Evolutionary conservation across 805 yeast genomes (phyloP).

Genomic region (Candida wancherniae): DNA sequence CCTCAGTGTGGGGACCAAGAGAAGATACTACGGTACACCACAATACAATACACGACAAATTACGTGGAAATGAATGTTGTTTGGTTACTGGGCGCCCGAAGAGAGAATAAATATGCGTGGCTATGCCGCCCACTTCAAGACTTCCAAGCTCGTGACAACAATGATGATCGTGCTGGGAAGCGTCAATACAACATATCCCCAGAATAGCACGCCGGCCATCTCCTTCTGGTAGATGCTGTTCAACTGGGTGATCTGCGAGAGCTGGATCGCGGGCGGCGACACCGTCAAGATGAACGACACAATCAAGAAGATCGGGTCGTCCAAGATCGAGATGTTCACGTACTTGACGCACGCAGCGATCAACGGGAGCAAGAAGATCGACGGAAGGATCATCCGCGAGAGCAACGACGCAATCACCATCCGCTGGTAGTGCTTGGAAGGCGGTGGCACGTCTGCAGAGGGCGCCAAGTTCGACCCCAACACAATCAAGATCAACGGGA

Average conservation of each 20-base stretch:
- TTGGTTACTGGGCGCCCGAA: too few species aligned
- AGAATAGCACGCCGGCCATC: constrained; percentile 76
- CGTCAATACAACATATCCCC: constrained; percentile 76
- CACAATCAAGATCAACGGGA: constrained; percentile 71
- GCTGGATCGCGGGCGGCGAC: constrained; percentile 80
- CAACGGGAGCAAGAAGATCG: constrained; percentile 60
- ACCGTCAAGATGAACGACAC: constrained; percentile 72
- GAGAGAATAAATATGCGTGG: too few species aligned
- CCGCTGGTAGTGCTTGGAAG: constrained; percentile 56
- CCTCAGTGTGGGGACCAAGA: too few species aligned
- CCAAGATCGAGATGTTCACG: constrained; percentile 61
- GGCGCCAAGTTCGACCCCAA: constrained; percentile 78
- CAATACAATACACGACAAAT: too few species aligned
- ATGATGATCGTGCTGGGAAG: constrained; percentile 71
- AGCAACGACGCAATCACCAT: constrained; percentile 65
- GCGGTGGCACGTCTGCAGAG: constrained; percentile 60
- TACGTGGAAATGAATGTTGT: too few species aligned
- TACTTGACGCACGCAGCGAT: constrained; percentile 62
- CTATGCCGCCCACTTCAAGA: constrained; percentile 45
- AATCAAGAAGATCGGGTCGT: constrained; percentile 75
- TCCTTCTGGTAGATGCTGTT: constrained; percentile 73
- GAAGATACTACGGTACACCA: too few species aligned
- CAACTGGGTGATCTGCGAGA: constrained; percentile 75
- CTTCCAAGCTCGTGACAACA: constrained; percentile 63
- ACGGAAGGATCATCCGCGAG: constrained; percentile 76